Base-by-base conservation (phyloP, 2,329 filamentous ascomycete genomes). In the Bertia moriformis region DNA sequence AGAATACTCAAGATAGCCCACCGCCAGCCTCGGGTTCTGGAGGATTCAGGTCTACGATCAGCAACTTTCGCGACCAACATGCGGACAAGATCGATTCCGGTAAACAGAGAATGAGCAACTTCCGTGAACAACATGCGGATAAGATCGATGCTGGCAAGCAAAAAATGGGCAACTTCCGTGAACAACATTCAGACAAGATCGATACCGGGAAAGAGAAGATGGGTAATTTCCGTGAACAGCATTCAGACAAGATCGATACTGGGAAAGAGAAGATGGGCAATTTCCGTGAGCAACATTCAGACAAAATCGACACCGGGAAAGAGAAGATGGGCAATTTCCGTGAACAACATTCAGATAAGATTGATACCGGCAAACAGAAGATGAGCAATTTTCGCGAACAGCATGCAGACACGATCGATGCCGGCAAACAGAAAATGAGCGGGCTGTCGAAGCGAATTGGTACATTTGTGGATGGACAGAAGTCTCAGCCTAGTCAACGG, bases 301-400 rank as follows among this genome's bases (percentile, higher is more conserved):
- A n/a, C 7, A 27, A n/a, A n/a, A 27, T 27, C n/a, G 22, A 27
- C 22, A 10, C n/a, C 22, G 22, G n/a, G n/a, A n/a, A n/a, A n/a
- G n/a, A n/a, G n/a, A n/a, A n/a, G n/a, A n/a, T 66, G 36, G 72
- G 66, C 29, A 71, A 72, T 47, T 75, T 78, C 48, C 66, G 70
- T 33, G 66, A 76, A 48, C 58, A 70, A 27, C 73, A 79, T 48
- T 68, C 69, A 2, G 72, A 74, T 32, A 70, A 76, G 48, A 67
- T 73, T 13, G 63, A 35, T 14, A 18, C 15, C 7, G 32, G 32
- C 32, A 35, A 35, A 17, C n/a, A n/a, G n/a, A n/a, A n/a, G n/a
- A n/a, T 27, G 22, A 7, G 7, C n/a, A n/a, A n/a, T 27, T 75
- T 78, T 48, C 66, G 70, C 33, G 66, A 76, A 48, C 58, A 70